These are phyloP conservation scores for Ganoderma lingzhi DNA, from an alignment of 1,284 basidiomycete genomes.

Conservation along the genomic window DNA sequence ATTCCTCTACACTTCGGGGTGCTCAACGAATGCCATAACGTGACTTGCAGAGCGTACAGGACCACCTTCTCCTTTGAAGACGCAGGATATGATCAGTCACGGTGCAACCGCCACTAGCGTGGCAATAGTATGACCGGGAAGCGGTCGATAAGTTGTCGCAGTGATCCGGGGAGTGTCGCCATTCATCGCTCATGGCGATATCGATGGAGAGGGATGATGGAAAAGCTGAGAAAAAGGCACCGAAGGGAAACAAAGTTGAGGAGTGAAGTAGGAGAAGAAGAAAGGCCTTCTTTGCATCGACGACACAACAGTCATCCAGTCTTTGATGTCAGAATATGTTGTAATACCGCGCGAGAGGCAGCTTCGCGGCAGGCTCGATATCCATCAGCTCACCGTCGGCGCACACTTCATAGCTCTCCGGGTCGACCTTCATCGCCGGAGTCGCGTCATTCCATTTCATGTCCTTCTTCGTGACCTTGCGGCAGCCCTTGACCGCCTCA, in stretches of 20 bases:
- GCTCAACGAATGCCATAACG: background rate
- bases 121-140: background rate
- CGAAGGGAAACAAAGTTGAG: background rate
- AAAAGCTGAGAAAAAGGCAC: background rate
- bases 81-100: background rate
- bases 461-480: slow-evolving; percentile 82
- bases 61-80: background rate
- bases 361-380: slow-evolving; percentile 75
- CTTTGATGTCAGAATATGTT: slow-evolving; percentile 66
- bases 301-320: background rate
- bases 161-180: background rate
- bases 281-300: background rate
- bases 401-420: slow-evolving; percentile 90
- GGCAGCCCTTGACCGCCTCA: slow-evolving; percentile 83
- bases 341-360: slow-evolving; percentile 78
- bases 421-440: slow-evolving; percentile 90
- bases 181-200: background rate
- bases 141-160: background rate
- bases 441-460: slow-evolving; percentile 93
- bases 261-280: background rate
- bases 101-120: background rate
- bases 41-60: background rate
- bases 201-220: background rate
- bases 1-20: background rate
- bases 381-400: slow-evolving; percentile 85